A percentile compares a stretch with the other conserved stretches of the same genome.
Conservation (phyloP, 148 eudicot genomes). For the Chenopodium suecicum region DNA sequence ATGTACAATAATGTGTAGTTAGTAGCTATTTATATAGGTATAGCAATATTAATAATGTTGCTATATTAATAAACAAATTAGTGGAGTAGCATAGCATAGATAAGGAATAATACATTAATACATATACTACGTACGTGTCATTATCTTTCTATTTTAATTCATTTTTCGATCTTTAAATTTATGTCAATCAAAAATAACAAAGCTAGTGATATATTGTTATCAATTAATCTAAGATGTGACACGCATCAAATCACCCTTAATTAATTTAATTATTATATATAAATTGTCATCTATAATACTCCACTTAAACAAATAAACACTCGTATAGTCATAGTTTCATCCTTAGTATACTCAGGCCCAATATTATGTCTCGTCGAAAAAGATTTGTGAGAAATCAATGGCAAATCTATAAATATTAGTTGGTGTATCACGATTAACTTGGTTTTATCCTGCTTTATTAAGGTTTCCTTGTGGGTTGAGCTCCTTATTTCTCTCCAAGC, state of each 20-base stretch:
- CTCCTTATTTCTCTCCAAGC: background rate
- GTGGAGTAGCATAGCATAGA: background rate
- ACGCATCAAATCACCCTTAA: background rate
- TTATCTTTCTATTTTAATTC: background rate
- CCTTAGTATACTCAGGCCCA: too few relatives aligned
- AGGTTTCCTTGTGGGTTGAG: too few relatives aligned
- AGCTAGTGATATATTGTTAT: background rate
- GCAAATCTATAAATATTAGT: too few relatives aligned
- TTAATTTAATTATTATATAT: too few relatives aligned
- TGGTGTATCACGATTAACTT: too few relatives aligned
- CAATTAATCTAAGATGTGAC: background rate
- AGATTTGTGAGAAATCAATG: too few relatives aligned
- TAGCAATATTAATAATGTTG: background rate
- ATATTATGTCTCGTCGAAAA: too few relatives aligned
- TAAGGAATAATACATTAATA: background rate
- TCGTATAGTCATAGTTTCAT: too few relatives aligned
- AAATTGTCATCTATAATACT: too few relatives aligned
- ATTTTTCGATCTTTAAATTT: background rate
- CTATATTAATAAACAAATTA: background rate
- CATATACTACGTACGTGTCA: background rate
- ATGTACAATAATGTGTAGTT: conserved; percentile 9
- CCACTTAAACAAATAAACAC: too few relatives aligned
- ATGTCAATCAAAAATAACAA: background rate
- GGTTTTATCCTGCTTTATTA: background rate
- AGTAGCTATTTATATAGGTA: background rate